Base-by-base conservation (phyloP, 805 yeast species). In the Schwanniomyces vanrijiae region DNA sequence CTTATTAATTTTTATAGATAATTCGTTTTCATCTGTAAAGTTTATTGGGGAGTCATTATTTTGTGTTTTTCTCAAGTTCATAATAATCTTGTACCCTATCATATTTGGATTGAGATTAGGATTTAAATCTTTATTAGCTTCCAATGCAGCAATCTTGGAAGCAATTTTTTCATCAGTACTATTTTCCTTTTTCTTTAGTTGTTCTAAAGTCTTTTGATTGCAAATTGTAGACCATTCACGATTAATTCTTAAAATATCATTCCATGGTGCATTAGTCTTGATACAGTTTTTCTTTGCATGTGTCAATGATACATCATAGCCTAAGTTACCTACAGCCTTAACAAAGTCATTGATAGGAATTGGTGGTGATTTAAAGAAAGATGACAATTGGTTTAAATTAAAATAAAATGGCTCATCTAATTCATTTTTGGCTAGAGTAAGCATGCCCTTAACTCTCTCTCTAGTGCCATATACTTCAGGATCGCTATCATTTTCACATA, bases 191-290 rank as follows among this genome's bases (percentile, higher is more conserved):
- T 62, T 60, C 31, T 53, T 54, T 19, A 70, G 50, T 25, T 61
- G 54, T 42, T 59, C 53, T 11, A 48, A 34, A 9, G 40, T 45
- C 43, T 44, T 45, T 47, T 59, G 49, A 55, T 73, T 73, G 43
- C 58, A 58, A 20, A 59, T 53, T 25, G 63, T 55, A 47, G 69
- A 54, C 83, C 91, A 89, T 53, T 81, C 80, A 47, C 82, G 78
- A 62, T 84, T 78, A 13, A 91, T 72, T 49, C 81, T 81, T 85
- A 96, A 85, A 29, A 92, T 73, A 24, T 80, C 80, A 38, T 78
- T 82, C 85, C 88, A 88, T 4, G 96, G 89, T 0, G 98, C 98
- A 60, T 89, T 73, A 1, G 98, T 94, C 74, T 94, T 94, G 53
- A 94, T 72, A 33, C 90, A 83, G 31, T 91, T 88, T 26, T 90